Base-by-base conservation (phyloP, 805 yeast genomes). In the Wickerhamomyces strasburgensis region DNA sequence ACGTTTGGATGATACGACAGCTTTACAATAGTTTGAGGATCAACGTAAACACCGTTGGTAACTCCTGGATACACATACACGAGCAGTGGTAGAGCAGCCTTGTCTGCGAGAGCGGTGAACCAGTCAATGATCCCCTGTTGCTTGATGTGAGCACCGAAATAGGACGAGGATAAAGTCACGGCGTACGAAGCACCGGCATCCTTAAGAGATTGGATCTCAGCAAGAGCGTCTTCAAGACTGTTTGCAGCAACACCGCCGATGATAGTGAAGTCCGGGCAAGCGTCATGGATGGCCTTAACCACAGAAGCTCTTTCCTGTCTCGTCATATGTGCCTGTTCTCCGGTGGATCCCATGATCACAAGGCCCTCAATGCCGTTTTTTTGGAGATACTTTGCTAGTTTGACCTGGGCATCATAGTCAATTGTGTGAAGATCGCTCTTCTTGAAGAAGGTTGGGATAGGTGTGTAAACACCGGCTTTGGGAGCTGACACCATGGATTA, bases 361-460 rank as follows among this genome's bases (percentile, higher is more conserved):
- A 68, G 54, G 17, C 80, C 80, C 31, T 53, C 45, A 38, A 73
- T 67, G 8, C 79, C 78, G 40, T 57, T 60, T 16, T 60, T 49
- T 29, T 64, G 53, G 31, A 74, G 57, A 51, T 48, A 62, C 31
- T 62, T 59, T 25, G 75, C 67, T 46, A 72, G 78, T 31, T 59
- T 52, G 33, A 66, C 54, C 49, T 69, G 74, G 19, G 77, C 52
- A 5, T 64, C 74, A 29, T 52, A 51, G 47, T 73, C 77, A 26
- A 72, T 57, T 3, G 70, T 56, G 41, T 45, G 42, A 5, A 43
- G 37, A 26, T 60, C 61, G 38, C 64, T 54, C 47, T 68, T 67
- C 47, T 68, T 67, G 68, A 72, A 73, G 52, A 75, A 74, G 5
- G 80, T 73, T 40, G 75, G 74, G 11, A 65, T 60, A 21, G 80